phyloP scores from a whole-genome alignment of 352 stramenopile species.

The Albugo candida region DNA sequence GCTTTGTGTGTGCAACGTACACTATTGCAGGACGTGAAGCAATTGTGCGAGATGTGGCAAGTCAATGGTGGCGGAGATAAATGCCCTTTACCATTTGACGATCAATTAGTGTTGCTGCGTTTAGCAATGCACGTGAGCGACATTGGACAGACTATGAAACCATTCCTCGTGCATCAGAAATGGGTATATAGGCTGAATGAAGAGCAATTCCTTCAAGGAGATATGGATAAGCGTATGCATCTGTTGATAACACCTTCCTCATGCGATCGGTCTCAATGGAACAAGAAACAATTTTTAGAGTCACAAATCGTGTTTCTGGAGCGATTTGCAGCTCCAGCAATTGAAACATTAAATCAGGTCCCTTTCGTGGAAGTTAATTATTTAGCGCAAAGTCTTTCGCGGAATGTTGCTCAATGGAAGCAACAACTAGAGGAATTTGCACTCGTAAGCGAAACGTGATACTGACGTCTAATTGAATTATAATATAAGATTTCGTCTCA shows the following conservation, averaged over 20 bases:
- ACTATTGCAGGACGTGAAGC: slow-evolving; percentile 30
- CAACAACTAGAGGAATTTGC: slow-evolving; percentile 13
- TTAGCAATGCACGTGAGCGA: slow-evolving; percentile 68
- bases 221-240: slow-evolving; percentile 27
- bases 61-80: slow-evolving; percentile 11
- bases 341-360: slow-evolving; percentile 34
- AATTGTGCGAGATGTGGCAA: slow-evolving; percentile 21
- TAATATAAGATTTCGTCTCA: too few relatives aligned
- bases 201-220: slow-evolving; percentile 49
- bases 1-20: slow-evolving; percentile 66
- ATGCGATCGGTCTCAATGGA: slow-evolving; percentile 34
- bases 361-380: slow-evolving; percentile 31
- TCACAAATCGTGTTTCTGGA: slow-evolving; percentile 41
- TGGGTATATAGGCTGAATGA: slow-evolving; percentile 55
- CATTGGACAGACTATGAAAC: slow-evolving; percentile 72
- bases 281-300: slow-evolving; percentile 21
- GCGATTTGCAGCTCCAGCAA: slow-evolving; percentile 29
- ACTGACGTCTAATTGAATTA: too few relatives aligned
- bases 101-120: slow-evolving; percentile 31
- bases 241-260: slow-evolving; percentile 21
- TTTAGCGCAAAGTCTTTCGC: slow-evolving; percentile 31
- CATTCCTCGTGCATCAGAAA: slow-evolving; percentile 46
- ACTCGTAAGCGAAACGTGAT: too few relatives aligned
- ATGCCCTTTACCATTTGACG: slow-evolving; percentile 17
- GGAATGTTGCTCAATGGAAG: slow-evolving; percentile 37